Conservation (phyloP, 2,329 filamentous ascomycete genomes). For the Tolypocladium tropicale region DNA sequence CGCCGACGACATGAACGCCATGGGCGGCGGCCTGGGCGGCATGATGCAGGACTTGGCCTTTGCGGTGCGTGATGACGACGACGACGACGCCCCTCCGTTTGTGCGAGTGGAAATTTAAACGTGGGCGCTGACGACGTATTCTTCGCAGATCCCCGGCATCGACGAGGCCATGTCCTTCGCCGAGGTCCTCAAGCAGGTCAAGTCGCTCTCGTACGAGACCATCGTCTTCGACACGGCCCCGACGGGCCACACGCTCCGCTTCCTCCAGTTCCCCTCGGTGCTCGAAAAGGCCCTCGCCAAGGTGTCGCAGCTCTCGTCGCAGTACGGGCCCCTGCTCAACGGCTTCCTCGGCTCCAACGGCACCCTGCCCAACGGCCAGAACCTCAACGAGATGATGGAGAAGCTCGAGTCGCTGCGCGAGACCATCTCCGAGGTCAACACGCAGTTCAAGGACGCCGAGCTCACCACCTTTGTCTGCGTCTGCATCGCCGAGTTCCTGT, state of each 20-base stretch:
- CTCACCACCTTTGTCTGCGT: slow-evolving; percentile 97
- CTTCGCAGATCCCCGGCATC: slow-evolving; percentile 77
- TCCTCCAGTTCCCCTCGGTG: slow-evolving; percentile 95
- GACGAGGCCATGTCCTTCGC: slow-evolving; percentile 99
- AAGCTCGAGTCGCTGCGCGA: slow-evolving; percentile 90
- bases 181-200: slow-evolving; percentile 98
- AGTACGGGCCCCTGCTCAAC: slow-evolving; percentile 94
- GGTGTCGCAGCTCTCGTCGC: slow-evolving; percentile 82
- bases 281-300: slow-evolving; percentile 98
- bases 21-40: slow-evolving; percentile 67
- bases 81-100: not conserved
- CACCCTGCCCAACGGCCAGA: slow-evolving; percentile 79
- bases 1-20: slow-evolving; percentile 54
- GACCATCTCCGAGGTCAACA: slow-evolving; percentile 92
- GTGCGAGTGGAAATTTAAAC: not conserved
- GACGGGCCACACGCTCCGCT: slow-evolving; percentile 94
- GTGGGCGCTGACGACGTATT: slow-evolving; percentile 8
- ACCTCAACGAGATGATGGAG: slow-evolving; percentile 80
- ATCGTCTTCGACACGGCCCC: slow-evolving; percentile 99
- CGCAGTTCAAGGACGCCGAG: slow-evolving; percentile 94
- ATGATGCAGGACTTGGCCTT: slow-evolving; percentile 99
- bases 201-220: slow-evolving; percentile 95
- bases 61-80: slow-evolving; percentile 47
- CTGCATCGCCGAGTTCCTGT: slow-evolving; percentile 95
- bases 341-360: slow-evolving; percentile 74